phyloP scores from a whole-genome alignment of 768 basidiomycete species.

The Kwoniella botswanensis region DNA sequence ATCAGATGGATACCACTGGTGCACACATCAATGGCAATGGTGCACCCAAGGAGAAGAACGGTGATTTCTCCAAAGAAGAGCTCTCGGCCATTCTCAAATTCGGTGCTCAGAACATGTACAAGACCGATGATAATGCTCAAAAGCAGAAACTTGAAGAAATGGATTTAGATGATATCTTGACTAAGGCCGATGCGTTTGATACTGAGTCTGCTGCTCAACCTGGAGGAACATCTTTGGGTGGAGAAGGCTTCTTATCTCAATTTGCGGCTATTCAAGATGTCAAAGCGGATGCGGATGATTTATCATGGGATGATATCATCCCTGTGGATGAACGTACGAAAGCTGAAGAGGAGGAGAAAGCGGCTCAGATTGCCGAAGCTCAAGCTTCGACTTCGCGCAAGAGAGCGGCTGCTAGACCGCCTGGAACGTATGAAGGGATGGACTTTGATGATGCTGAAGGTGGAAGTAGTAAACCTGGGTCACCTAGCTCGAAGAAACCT shows the following conservation, averaged over 20 bases:
- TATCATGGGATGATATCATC: slow-evolving; percentile 97
- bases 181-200: slow-evolving; percentile 95
- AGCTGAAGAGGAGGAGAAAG: slow-evolving; percentile 80
- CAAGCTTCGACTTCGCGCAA: slow-evolving; percentile 71
- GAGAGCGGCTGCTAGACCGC: slow-evolving; percentile 75
- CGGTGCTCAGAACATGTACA: slow-evolving; percentile 99
- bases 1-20: slow-evolving; percentile 99
- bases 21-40: slow-evolving; percentile 82
- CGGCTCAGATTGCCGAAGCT: slow-evolving; percentile 68
- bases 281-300: slow-evolving; percentile 82
- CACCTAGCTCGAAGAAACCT: slow-evolving; percentile 76
- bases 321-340: slow-evolving; percentile 86
- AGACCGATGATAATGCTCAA: slow-evolving; percentile 91
- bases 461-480: slow-evolving; percentile 62
- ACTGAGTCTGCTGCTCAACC: slow-evolving; percentile 81
- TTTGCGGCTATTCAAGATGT: slow-evolving; percentile 97
- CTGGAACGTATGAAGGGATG: slow-evolving; percentile 83
- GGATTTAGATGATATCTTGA: slow-evolving; percentile 98
- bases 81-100: slow-evolving; percentile 97
- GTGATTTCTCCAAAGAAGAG: slow-evolving; percentile 76
- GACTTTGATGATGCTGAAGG: slow-evolving; percentile 65
- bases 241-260: slow-evolving; percentile 92
- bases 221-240: slow-evolving; percentile 91
- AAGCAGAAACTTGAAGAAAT: slow-evolving; percentile 97
- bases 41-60: slow-evolving; percentile 59